phyloP scores from a whole-genome alignment of 148 eudicot genomes.

The Rhododendron ferrugineum region DNA sequence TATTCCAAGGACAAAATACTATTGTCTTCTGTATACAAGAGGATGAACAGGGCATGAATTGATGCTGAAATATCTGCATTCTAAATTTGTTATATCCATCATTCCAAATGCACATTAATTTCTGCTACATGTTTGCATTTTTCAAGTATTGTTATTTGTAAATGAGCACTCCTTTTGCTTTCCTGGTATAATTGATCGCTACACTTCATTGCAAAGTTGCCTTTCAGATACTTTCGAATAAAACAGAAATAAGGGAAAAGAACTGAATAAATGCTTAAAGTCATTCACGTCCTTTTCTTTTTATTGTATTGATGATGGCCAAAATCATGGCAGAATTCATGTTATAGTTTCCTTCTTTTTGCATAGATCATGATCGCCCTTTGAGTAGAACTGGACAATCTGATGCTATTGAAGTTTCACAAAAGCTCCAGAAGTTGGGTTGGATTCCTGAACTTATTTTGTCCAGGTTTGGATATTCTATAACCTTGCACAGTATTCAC shows the following conservation, averaged over 20 bases:
- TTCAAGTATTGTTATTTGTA: background rate
- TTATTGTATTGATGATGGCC: background rate
- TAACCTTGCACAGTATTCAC: background rate
- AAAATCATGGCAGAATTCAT: background rate
- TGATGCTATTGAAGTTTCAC: constrained; percentile 68
- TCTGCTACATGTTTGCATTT: background rate
- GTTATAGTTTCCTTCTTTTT: constrained; percentile 3
- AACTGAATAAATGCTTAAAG: background rate
- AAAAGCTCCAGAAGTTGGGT: constrained; percentile 63
- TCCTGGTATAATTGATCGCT: background rate
- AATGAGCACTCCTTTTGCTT: background rate
- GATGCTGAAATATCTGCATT: background rate
- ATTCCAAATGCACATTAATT: background rate
- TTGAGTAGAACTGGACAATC: constrained; percentile 72
- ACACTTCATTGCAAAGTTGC: background rate
- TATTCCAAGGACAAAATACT: background rate
- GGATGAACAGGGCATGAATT: background rate
- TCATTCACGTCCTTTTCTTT: background rate
- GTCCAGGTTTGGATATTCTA: constrained; percentile 45
- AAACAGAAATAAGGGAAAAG: background rate
- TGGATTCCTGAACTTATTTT: constrained; percentile 86
- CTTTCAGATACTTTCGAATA: background rate
- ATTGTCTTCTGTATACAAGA: background rate
- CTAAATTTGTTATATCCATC: background rate
- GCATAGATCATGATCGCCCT: constrained; percentile 87